These are phyloP conservation scores for Takashimella tepidaria DNA, from an alignment of 1,284 basidiomycete genomes.

Conservation along the genomic window DNA sequence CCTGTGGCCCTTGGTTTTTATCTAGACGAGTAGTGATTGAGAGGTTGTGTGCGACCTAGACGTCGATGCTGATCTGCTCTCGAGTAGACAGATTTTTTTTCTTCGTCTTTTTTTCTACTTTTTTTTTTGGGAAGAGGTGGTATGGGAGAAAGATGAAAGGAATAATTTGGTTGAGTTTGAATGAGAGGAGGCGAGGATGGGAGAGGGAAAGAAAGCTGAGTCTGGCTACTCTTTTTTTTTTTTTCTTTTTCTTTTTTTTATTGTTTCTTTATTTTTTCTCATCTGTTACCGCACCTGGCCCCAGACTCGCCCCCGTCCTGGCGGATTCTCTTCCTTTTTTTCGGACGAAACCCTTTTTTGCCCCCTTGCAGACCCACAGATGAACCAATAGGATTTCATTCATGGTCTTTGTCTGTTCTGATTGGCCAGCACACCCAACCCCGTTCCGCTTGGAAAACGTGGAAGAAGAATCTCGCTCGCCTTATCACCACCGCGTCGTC, in stretches of 20 bases:
- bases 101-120: background rate
- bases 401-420: too few species aligned
- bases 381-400: too few species aligned
- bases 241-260: background rate
- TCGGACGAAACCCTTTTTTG: too few species aligned
- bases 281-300: background rate
- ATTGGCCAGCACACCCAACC: background rate
- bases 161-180: background rate
- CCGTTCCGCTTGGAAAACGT: background rate
- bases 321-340: too few species aligned
- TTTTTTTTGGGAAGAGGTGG: background rate
- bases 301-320: too few species aligned
- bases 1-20: too few species aligned
- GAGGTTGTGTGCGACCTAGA: too few species aligned
- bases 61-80: background rate
- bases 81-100: background rate
- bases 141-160: background rate
- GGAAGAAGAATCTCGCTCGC: too few species aligned
- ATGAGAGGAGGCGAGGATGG: background rate
- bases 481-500: background rate
- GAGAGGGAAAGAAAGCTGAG: background rate
- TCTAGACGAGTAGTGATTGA: too few species aligned
- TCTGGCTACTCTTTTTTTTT: background rate
- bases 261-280: background rate
- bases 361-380: too few species aligned